Percentiles rank a stretch among this genome's conserved stretches.
phyloP scores from a whole-genome alignment of 129 eudicot genomes.

The Chrysanthemum seticuspe region DNA sequence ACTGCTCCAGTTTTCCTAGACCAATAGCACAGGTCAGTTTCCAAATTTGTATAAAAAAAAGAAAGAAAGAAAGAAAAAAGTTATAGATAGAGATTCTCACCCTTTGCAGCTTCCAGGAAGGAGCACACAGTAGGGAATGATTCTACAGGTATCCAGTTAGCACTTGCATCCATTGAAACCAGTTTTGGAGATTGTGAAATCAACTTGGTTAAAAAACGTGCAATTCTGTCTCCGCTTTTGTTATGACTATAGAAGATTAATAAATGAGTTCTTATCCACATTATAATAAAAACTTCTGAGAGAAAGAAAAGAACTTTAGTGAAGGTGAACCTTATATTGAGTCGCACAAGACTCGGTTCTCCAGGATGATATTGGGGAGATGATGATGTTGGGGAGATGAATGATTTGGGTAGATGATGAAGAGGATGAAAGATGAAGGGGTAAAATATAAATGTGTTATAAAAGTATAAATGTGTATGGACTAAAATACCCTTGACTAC shows the following conservation, averaged over 20 bases:
- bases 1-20: slow-evolving; percentile 59
- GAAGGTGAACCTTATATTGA: slow-evolving; percentile 64
- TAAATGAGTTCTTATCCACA: slow-evolving; percentile 6
- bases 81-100: slow-evolving; percentile 26
- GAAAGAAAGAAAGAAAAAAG: too few species aligned
- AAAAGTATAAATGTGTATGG: too few species aligned
- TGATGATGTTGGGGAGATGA: too few species aligned
- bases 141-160: slow-evolving; percentile 67
- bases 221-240: slow-evolving; percentile 54
- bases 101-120: slow-evolving; percentile 49
- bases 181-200: slow-evolving; percentile 56
- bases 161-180: slow-evolving; percentile 51
- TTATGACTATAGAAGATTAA: slow-evolving; percentile 52
- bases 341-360: slow-evolving; percentile 41
- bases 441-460: too few species aligned
- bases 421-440: too few species aligned
- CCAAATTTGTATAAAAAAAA: not conserved
- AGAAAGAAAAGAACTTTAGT: not conserved
- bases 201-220: slow-evolving; percentile 52
- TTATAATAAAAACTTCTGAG: not conserved
- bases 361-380: too few species aligned
- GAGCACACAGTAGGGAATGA: slow-evolving; percentile 49
- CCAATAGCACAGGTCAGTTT: not conserved
- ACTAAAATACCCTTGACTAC: too few species aligned
- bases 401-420: too few species aligned